Evolutionary conservation across 768 basidiomycete species (phyloP).

Genomic region (Termitomyces heimii): DNA sequence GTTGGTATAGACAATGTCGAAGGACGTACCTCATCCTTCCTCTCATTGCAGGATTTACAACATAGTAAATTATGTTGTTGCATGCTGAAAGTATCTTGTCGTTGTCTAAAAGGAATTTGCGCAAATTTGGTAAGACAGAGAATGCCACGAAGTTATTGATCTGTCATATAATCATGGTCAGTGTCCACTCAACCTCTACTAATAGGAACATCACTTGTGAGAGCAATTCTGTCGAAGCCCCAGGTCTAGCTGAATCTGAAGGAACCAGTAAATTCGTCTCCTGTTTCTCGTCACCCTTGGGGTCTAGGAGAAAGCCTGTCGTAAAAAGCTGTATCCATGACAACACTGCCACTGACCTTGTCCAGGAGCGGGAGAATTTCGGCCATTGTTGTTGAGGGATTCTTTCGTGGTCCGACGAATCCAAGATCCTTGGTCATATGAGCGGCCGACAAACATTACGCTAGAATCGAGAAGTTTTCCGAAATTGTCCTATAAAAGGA

Average conservation of each 20-base stretch:
- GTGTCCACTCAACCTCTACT: not conserved
- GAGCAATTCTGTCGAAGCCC: conserved; percentile 35
- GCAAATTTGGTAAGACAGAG: conserved; percentile 65
- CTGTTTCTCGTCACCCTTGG: conserved; percentile 57
- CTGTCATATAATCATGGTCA: conserved; percentile 28
- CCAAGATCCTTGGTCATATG: conserved; percentile 75
- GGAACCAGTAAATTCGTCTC: conserved; percentile 37
- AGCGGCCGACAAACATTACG: conserved; percentile 66
- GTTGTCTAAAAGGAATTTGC: conserved; percentile 75
- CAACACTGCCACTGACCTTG: conserved; percentile 20
- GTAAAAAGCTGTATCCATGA: not conserved
- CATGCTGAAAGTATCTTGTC: conserved; percentile 80
- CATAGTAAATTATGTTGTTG: conserved; percentile 78
- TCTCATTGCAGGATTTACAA: conserved; percentile 77
- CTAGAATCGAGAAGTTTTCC: conserved; percentile 80
- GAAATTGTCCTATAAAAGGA: conserved; percentile 60
- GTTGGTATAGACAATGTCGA: not conserved
- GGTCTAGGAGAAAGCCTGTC: conserved; percentile 19
- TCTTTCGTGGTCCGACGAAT: conserved; percentile 67
- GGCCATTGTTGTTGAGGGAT: conserved; percentile 51
- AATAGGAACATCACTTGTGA: conserved; percentile 32
- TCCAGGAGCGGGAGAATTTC: conserved; percentile 60
- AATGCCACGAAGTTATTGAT: conserved; percentile 68
- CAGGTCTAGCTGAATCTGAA: conserved; percentile 25
- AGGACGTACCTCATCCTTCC: conserved; percentile 59